Conservation (phyloP, 495 filamentous ascomycete genomes). For the Aspergillus taichungensis region DNA sequence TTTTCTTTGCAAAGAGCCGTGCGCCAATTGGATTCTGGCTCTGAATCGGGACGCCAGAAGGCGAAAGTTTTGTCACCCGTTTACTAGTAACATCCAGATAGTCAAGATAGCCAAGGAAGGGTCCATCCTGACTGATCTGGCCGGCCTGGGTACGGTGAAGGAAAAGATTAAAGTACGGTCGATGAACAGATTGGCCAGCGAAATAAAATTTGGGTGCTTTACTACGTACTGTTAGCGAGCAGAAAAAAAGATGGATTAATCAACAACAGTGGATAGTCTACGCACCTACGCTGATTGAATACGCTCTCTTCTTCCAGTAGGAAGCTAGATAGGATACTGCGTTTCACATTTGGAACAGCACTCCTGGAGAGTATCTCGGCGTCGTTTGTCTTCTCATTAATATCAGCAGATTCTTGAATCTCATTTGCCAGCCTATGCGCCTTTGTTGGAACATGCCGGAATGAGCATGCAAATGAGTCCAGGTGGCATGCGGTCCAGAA, state of each 20-base stretch:
- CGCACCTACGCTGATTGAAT: too few species aligned
- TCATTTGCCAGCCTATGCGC: background rate
- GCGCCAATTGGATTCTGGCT: background rate
- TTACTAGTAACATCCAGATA: conserved; percentile 7
- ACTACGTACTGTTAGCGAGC: background rate
- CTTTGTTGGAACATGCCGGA: conserved; percentile 1
- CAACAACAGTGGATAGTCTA: too few species aligned
- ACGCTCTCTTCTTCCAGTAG: too few species aligned
- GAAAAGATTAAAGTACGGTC: conserved; percentile 9
- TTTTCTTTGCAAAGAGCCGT: background rate
- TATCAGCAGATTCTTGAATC: background rate
- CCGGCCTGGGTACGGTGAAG: background rate
- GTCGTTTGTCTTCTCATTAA: too few species aligned
- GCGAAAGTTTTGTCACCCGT: too few species aligned
- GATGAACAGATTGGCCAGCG: conserved; percentile 7
- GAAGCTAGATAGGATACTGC: too few species aligned
- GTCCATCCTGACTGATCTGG: background rate
- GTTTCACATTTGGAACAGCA: too few species aligned
- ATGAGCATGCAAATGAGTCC: conserved; percentile 7
- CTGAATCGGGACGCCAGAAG: background rate
- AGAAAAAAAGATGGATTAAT: background rate
- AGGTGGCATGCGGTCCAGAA: conserved; percentile 16
- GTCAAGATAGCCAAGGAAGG: conserved; percentile 12
- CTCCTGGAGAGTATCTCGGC: too few species aligned
- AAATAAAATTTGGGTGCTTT: conserved; percentile 13